phyloP scores from a whole-genome alignment of 495 filamentous ascomycete species.

The Talaromyces borbonicus region DNA sequence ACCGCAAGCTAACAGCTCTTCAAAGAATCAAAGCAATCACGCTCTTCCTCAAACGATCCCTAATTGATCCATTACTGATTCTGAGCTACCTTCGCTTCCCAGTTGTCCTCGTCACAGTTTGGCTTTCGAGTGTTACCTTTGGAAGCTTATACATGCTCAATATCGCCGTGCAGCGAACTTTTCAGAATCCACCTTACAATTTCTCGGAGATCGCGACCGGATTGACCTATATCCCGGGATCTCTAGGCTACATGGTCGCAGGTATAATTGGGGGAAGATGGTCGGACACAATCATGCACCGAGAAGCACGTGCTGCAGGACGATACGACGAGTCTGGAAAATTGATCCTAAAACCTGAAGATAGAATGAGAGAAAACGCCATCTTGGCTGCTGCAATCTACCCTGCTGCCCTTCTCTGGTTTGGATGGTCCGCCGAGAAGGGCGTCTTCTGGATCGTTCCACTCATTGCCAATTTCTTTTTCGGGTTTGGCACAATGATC shows the following conservation, averaged over 20 bases:
- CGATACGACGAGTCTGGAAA: conserved; percentile 6
- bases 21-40: not conserved
- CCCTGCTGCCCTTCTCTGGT: conserved; percentile 8
- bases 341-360: conserved; percentile 1
- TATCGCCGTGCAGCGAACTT: conserved; percentile 8
- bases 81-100: conserved; percentile 1
- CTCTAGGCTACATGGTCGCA: conserved; percentile 8
- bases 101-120: conserved; percentile 3
- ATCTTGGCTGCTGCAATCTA: not conserved
- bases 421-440: conserved; percentile 9
- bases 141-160: conserved; percentile 6
- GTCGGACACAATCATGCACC: conserved; percentile 9
- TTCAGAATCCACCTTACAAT: conserved; percentile 8
- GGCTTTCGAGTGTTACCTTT: not conserved
- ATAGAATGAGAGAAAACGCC: conserved; percentile 11
- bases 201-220: conserved; percentile 7
- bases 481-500: conserved; percentile 69
- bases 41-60: conserved; percentile 26
- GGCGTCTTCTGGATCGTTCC: conserved; percentile 8
- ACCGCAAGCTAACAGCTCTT: not conserved
- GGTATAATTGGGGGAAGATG: conserved; percentile 9
- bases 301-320: not conserved
- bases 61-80: not conserved
- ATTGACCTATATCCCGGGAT: conserved; percentile 5
- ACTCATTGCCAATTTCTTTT: conserved; percentile 62